Base-by-base conservation (phyloP, 1,284 basidiomycete species). In the Vanrija pseudolonga region DNA sequence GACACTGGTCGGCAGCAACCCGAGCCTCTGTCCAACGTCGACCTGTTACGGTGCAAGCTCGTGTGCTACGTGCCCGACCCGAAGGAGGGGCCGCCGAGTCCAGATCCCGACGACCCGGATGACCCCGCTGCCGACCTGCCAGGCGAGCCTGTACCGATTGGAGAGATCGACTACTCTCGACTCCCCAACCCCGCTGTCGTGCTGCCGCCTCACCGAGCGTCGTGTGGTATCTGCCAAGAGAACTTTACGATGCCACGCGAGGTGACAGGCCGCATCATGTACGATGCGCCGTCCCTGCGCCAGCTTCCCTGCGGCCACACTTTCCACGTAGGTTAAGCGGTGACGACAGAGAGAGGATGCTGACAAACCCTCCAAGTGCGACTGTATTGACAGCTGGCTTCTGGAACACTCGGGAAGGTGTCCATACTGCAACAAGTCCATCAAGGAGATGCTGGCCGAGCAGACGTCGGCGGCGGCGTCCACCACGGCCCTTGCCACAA, bases 301-400 rank as follows among this genome's bases (percentile, higher is more conserved):
- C 53, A 57, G 38, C 48, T 73, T 41, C 57, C 61, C 3, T 73
- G 71, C 47, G 59, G 55, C 23, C 71, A 73, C 50, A 57, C 68
- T 24, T 73, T 64, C 52, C 71, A 73, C 55, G 61, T 32, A 32
- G 14, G 32, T 15, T 12, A 12, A 32, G 12, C 32, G 32, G 32
- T 9, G 14, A 32, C 12, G 12, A 4, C 5, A 14, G 4, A 4
- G 12, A 2, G 2, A 32, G 32, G 12, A 5, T 12, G 32, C 32
- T 32, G 32, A 32, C 32, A 12, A 12, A 12, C 4, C 32, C 32
- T 12, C 2, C 32, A 32, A n/a, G 32, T 32, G 64, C 11, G 57
- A 54, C 18, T 73, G 71, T 45, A 66, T 73, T 14, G 71, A 73
- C 55, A 53, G 66, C 43, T 73, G 71, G 71, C 54, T 73, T 26